Base-by-base conservation (phyloP, 805 yeast species). In the Nakazawaea sp. region DNA sequence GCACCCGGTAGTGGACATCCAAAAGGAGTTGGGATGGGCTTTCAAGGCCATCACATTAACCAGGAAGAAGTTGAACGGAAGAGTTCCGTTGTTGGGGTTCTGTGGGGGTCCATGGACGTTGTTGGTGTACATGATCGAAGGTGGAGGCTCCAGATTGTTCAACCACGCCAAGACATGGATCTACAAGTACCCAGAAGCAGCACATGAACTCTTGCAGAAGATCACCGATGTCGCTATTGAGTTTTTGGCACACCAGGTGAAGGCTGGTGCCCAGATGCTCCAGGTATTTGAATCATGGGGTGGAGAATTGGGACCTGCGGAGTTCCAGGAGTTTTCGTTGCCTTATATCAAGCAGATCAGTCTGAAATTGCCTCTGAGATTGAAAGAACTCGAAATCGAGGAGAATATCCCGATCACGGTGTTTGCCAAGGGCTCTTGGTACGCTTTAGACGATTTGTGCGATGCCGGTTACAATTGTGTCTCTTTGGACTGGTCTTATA, bases 241-340 rank as follows among this genome's bases (percentile, higher is more conserved):
- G 57, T 92, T 90, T 54, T 70, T 92, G 52, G 95, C 95, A 3
- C 84, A 81, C 51, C 98, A 92, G 62, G 96, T 92, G 31, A 77
- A 79, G 47, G 98, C 98, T 2, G 98, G 98, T 49, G 97, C 97
- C 25, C 98, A 92, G 65, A 88, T 92, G 80, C 70, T 92, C 43
- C 98, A 92, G 62, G 88, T 92, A 25, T 92, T 92, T 55, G 98
- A 92, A 56, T 83, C 95, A 26, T 89, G 96, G 95, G 98, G 96
- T 40, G 96, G 97, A 35, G 97, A 92, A 62, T 70, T 92, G 41
- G 92, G 95, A 1, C 95, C 96, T 10, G 65, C 65, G 36, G 98
- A 92, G 52, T 92, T 90, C 61, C 70, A 71, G 44, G 89, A 84
- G 57, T 92, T 88, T 59, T 81, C 94, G 4, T 72, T 90, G 51